A percentile compares a stretch with the other conserved stretches of the same genome.
Conservation (phyloP, 2,329 filamentous ascomycete species). For the Ophiosphaerella herpotricha region DNA sequence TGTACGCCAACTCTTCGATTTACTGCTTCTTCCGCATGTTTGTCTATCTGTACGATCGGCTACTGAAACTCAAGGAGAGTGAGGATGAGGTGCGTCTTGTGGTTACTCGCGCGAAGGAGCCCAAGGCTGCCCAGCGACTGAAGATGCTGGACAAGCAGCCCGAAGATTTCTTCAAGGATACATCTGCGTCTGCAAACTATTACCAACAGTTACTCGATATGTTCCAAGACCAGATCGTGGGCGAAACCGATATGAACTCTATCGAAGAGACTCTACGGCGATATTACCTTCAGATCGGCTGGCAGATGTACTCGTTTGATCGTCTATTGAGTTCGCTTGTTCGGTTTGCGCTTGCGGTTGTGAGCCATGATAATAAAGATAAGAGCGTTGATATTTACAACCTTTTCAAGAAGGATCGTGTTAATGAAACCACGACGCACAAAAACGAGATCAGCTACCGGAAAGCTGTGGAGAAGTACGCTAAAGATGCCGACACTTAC, state of each 20-base stretch:
- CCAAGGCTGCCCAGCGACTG: conserved; percentile 82
- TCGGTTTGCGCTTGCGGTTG: conserved; percentile 80
- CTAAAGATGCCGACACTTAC: conserved; percentile 92
- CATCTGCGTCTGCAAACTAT: conserved; percentile 68
- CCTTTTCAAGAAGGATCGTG: conserved; percentile 80
- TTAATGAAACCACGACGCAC: conserved; percentile 83
- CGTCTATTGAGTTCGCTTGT: conserved; percentile 83
- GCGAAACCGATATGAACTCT: conserved; percentile 78
- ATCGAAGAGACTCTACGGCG: conserved; percentile 91
- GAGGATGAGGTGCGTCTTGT: conserved; percentile 74
- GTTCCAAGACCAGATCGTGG: conserved; percentile 83
- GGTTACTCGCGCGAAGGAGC: conserved; percentile 71
- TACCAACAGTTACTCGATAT: conserved; percentile 85
- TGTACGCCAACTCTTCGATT: conserved; percentile 89
- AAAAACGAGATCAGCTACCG: conserved; percentile 87
- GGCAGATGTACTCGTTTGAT: conserved; percentile 91
- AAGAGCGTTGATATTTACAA: conserved; percentile 90
- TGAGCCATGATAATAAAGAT: conserved; percentile 85
- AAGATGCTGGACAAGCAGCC: conserved; percentile 80
- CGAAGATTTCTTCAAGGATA: conserved; percentile 73
- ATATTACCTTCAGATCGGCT: conserved; percentile 88
- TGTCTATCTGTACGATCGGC: conserved; percentile 83
- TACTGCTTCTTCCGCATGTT: conserved; percentile 96
- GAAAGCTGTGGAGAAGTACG: conserved; percentile 88
- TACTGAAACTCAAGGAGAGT: conserved; percentile 81